Percentiles rank a stretch among this genome's conserved stretches.
phyloP scores from a whole-genome alignment of 768 basidiomycete genomes.

The Mycena galericulata region DNA sequence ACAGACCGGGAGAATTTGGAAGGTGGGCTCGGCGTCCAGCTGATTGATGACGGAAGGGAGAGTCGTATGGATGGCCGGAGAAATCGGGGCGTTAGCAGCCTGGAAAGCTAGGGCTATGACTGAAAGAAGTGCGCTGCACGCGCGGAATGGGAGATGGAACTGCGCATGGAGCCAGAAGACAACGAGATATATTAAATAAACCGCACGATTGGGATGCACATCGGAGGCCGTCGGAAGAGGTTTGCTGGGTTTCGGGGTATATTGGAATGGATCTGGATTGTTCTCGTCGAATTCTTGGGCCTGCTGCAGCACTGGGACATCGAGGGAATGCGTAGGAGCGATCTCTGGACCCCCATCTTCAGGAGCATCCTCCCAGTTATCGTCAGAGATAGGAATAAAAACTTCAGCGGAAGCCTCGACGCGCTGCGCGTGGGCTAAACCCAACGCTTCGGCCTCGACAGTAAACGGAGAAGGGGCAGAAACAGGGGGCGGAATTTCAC shows the following conservation, averaged over 20 bases:
- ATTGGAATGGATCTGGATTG: neutral
- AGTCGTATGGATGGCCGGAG: neutral
- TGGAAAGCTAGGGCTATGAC: neutral
- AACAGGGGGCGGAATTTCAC: too few species aligned
- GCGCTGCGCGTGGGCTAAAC: too few species aligned
- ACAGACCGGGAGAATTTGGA: conserved; percentile 24
- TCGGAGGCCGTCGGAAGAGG: neutral
- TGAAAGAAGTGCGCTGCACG: neutral
- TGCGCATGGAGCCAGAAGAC: neutral
- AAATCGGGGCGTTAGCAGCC: neutral
- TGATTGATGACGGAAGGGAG: neutral
- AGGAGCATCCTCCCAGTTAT: neutral
- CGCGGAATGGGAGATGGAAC: neutral
- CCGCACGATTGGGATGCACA: neutral
- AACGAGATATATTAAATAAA: neutral
- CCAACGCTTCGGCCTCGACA: too few species aligned
- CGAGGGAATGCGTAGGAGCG: too few species aligned
- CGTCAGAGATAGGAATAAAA: too few species aligned
- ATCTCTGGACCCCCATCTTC: neutral
- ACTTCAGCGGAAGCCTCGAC: too few species aligned
- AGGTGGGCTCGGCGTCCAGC: neutral
- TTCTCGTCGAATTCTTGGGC: conserved; percentile 6
- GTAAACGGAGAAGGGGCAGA: too few species aligned
- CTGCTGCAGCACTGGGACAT: neutral
- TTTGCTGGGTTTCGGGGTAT: neutral